phyloP scores from a whole-genome alignment of 1,284 basidiomycete genomes.

The Neolentinus lepideus region DNA sequence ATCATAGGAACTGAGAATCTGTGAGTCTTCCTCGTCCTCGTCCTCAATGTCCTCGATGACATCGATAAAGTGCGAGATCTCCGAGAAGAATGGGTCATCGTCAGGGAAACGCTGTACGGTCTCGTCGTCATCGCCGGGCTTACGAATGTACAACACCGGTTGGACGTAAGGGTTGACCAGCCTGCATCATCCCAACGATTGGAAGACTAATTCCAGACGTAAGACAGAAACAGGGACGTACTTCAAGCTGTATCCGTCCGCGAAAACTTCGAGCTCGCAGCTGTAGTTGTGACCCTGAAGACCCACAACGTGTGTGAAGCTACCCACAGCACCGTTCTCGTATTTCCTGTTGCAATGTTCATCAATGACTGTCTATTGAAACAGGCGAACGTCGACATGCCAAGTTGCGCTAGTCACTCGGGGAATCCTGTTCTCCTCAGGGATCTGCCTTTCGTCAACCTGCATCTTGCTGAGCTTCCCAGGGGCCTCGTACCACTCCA shows the following conservation, averaged over 20 bases:
- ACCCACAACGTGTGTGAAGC: conserved; percentile 81
- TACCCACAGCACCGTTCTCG: conserved; percentile 85
- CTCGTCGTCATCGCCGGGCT: conserved; percentile 81
- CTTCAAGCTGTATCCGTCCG: conserved; percentile 84
- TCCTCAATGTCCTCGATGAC: conserved; percentile 76
- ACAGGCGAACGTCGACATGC: conserved; percentile 26
- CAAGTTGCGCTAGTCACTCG: conserved; percentile 77
- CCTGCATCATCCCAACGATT: conserved; percentile 28
- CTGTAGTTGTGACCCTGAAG: conserved; percentile 89
- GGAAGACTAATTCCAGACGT: conserved; percentile 2
- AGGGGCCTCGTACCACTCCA: conserved; percentile 89
- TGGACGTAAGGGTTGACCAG: conserved; percentile 85
- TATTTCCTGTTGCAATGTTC: conserved; percentile 63
- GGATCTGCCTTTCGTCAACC: conserved; percentile 75
- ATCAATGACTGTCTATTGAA: conserved; percentile 1
- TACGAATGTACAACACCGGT: conserved; percentile 80
- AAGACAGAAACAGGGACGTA: conserved; percentile 23
- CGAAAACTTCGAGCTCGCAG: conserved; percentile 89
- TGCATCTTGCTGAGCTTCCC: conserved; percentile 79
- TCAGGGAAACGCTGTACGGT: conserved; percentile 71
- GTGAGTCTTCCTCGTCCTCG: conserved; percentile 57
- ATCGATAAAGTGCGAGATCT: conserved; percentile 82
- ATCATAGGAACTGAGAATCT: conserved; percentile 71
- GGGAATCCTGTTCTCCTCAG: conserved; percentile 74
- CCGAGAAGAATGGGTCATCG: conserved; percentile 91